Base-by-base conservation (phyloP, 768 basidiomycete genomes). In the Rhizopogon salebrosus region DNA sequence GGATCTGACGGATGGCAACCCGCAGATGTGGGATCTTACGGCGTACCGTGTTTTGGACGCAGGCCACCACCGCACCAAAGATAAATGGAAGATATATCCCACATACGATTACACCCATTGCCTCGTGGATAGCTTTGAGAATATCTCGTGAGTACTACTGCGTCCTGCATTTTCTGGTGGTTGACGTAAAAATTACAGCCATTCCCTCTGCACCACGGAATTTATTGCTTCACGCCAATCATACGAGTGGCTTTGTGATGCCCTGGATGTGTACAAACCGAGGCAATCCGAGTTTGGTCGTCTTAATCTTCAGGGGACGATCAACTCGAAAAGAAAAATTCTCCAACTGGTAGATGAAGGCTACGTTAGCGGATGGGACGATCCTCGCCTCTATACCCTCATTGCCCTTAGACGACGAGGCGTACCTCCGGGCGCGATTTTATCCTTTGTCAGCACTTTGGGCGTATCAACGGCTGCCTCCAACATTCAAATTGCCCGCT, bases 61-160 rank as follows among this genome's bases (percentile, higher is more conserved):
- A 2, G 84, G 89, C 27, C 97, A 99, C 69, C 95, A 98, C 63
- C 83, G 97, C 22, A 98, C 97, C 1, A 83, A 84, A 9, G 84
- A 87, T 67, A 89, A 87, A 63, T 99, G 97, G 97, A 90, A 81
- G 64, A 92, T 99, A 55, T 99, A 99, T 69, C 95, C 95, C 2
- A 98, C 95, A 0, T 99, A 99, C 66, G 97, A 99, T 67, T 98
- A 95, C 68, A 97, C 97, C 0, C 97, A 99, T 73, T 98, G 97
- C 71, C 73, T 99, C 49, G 90, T 92, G 51, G 97, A 99, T 80
- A 98, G 95, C 63, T 89, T 99, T 65, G 97, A 99, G 70, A 97
- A 98, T 67, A 98, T 99, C 57, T 92, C 95, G 97, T 98, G 63
- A 68, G 95, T 83, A 16, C 5, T 38, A 48, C 48, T 7, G 31